These are phyloP conservation scores for Fusarium ramigenum DNA, from an alignment of 2,329 filamentous ascomycete species.

Conservation along the genomic window DNA sequence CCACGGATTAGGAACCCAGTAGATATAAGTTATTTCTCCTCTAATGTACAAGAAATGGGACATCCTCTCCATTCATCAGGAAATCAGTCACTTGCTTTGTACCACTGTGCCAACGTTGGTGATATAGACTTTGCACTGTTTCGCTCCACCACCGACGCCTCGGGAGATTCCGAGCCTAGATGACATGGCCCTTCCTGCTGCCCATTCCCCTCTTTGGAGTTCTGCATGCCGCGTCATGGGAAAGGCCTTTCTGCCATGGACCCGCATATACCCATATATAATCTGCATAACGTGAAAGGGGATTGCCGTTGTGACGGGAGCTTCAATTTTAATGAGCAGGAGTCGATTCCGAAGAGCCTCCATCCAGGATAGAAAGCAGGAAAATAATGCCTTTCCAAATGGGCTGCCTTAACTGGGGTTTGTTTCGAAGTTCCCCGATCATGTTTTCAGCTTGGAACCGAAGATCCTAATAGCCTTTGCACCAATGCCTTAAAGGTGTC, in stretches of 20 bases:
- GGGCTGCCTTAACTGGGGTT: background rate
- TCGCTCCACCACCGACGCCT: background rate
- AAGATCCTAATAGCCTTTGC: background rate
- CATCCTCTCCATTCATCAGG: rapidly evolving
- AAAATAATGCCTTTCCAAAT: rapidly evolving
- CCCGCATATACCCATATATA: too few species aligned
- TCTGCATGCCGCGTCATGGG: rapidly evolving
- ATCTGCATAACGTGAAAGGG: too few species aligned
- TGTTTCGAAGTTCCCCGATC: background rate
- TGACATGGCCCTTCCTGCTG: background rate
- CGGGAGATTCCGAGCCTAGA: background rate
- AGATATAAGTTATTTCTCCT: too few species aligned
- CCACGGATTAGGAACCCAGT: rapidly evolving
- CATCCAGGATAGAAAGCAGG: rapidly evolving
- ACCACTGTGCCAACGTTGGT: background rate
- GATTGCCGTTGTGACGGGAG: too few species aligned
- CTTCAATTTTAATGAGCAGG: too few species aligned
- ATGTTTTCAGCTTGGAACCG: background rate
- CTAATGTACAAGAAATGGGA: too few species aligned
- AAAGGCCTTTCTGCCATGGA: too few species aligned
- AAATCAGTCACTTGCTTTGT: too few species aligned
- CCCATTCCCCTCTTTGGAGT: rapidly evolving
- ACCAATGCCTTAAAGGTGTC: background rate
- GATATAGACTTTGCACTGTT: background rate
- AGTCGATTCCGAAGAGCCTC: too few species aligned